Evolutionary conservation across 2,329 filamentous ascomycete genomes (phyloP).

Genomic region (Penicillium italicum): DNA sequence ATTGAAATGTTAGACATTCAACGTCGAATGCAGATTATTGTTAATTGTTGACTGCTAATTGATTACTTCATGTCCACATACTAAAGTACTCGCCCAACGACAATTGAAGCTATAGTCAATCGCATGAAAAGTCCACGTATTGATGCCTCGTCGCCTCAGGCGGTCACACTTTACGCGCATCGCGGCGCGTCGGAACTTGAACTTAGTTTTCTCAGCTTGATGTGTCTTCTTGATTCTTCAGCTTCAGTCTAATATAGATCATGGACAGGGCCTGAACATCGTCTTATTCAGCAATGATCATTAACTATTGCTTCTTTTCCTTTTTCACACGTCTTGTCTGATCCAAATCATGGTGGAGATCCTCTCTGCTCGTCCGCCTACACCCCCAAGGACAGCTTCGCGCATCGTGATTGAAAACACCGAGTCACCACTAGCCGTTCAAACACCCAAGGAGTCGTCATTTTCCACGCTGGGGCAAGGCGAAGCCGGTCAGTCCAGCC

Average conservation of each 20-base stretch:
- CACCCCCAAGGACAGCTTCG: conserved; percentile 49
- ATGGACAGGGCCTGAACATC: conserved; percentile 1
- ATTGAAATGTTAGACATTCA: background rate
- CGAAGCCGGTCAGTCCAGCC: conserved; percentile 34
- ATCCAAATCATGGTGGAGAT: conserved; percentile 42
- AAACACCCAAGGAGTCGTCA: conserved; percentile 44
- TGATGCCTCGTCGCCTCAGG: conserved; percentile 24
- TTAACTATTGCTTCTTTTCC: conserved; percentile 16
- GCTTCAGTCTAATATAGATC: background rate
- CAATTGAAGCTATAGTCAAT: background rate
- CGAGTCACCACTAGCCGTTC: conserved; percentile 31
- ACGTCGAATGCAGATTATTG: background rate
- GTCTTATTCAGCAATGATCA: conserved; percentile 29
- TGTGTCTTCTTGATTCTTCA: conserved; percentile 5
- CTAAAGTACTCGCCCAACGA: background rate
- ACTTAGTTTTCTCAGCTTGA: conserved; percentile 17
- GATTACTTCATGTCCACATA: background rate
- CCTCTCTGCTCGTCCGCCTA: conserved; percentile 53
- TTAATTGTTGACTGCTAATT: background rate
- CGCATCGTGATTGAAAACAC: conserved; percentile 35
- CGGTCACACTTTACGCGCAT: conserved; percentile 37
- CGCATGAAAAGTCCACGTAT: background rate
- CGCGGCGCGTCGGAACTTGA: conserved; percentile 17
- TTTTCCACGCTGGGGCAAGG: conserved; percentile 39
- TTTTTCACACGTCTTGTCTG: conserved; percentile 9